phyloP scores from a whole-genome alignment of 2,329 filamentous ascomycete genomes.

The Coccinonectria pachysandricola region DNA sequence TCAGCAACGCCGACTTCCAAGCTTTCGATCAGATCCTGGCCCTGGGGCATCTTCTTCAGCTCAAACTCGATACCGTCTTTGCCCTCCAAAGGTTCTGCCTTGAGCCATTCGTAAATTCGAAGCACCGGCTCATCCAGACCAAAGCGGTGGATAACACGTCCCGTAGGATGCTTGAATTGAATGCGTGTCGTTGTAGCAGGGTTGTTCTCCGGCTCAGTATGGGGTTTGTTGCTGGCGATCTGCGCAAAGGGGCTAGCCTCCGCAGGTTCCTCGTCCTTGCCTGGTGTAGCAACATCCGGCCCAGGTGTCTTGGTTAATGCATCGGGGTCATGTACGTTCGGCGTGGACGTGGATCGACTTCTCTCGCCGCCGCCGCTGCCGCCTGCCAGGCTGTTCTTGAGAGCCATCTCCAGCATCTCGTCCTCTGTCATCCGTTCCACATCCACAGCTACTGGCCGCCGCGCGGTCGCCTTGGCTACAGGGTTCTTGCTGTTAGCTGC shows the following conservation, averaged over 20 bases:
- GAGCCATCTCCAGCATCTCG: conserved; percentile 89
- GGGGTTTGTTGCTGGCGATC: conserved; percentile 64
- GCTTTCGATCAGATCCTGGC: conserved; percentile 70
- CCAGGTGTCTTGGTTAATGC: conserved; percentile 61
- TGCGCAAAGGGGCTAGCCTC: conserved; percentile 45
- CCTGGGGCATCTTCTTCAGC: conserved; percentile 66
- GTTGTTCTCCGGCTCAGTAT: conserved; percentile 65
- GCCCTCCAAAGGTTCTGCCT: conserved; percentile 73
- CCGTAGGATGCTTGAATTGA: conserved; percentile 79
- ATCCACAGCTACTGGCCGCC: conserved; percentile 58
- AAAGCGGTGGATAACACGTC: conserved; percentile 83
- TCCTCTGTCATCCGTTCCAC: conserved; percentile 90
- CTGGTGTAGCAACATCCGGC: conserved; percentile 28
- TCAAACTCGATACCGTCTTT: conserved; percentile 75
- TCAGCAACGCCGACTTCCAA: conserved; percentile 68
- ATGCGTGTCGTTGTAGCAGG: conserved; percentile 72
- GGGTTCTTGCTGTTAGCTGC: conserved; percentile 86
- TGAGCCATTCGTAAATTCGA: conserved; percentile 92
- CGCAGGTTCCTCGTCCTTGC: conserved; percentile 37
- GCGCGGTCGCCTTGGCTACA: conserved; percentile 56
- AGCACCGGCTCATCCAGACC: conserved; percentile 63
- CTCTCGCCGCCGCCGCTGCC: conserved; percentile 22
- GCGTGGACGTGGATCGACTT: conserved; percentile 26
- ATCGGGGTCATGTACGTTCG: conserved; percentile 71
- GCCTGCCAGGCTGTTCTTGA: conserved; percentile 74